Evolutionary conservation across 441 rosid genomes (phyloP).

Genomic region (Arabidopsis hybrid): DNA sequence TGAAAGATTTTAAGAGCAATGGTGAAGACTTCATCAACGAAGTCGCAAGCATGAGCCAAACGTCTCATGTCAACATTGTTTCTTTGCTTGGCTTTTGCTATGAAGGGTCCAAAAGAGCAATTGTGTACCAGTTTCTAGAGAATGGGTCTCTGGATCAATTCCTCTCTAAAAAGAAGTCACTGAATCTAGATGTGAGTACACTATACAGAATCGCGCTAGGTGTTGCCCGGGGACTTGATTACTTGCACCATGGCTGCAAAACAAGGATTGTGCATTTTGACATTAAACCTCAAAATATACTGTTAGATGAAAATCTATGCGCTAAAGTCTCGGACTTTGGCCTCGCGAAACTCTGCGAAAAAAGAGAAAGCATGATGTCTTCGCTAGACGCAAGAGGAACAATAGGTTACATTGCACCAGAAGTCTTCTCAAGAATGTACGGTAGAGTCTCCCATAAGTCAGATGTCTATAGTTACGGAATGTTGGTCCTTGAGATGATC

Average conservation of each 20-base stretch:
- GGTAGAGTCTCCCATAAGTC: not conserved
- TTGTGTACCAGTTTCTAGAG: slow-evolving; percentile 52
- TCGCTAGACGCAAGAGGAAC: slow-evolving; percentile 46
- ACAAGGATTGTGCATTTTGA: not conserved
- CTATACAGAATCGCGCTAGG: not conserved
- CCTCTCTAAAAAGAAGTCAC: not conserved
- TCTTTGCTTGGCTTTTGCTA: slow-evolving; percentile 48
- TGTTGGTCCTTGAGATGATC: not conserved
- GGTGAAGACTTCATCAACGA: slow-evolving; percentile 51
- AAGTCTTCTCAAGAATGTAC: not conserved
- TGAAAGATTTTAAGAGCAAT: slow-evolving; percentile 25
- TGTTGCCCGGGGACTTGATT: not conserved
- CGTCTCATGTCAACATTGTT: slow-evolving; percentile 53
- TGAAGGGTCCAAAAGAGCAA: slow-evolving; percentile 43
- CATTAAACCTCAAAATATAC: not conserved
- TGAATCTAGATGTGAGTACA: not conserved
- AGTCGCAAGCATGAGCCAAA: slow-evolving; percentile 48
- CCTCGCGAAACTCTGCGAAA: slow-evolving; percentile 44
- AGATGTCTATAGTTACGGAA: not conserved
- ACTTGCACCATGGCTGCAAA: not conserved
- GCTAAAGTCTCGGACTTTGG: slow-evolving; percentile 57
- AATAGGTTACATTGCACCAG: not conserved
- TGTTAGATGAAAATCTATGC: slow-evolving; percentile 22
- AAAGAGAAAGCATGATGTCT: slow-evolving; percentile 39
- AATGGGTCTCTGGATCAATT: slow-evolving; percentile 50